Evolutionary conservation across 257 asterid genomes (phyloP).

Genomic region (Coffea eugenioides): DNA sequence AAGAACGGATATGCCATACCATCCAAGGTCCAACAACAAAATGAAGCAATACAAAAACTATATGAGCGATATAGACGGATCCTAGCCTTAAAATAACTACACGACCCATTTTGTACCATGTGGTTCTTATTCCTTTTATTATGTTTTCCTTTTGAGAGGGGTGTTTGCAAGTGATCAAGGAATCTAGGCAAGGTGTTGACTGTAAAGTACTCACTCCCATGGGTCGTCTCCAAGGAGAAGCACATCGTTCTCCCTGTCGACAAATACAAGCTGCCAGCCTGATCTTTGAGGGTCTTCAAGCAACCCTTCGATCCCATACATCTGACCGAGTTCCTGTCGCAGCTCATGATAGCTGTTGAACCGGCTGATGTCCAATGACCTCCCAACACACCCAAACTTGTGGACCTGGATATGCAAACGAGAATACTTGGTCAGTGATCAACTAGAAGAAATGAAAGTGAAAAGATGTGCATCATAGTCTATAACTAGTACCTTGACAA

Average conservation of each 20-base stretch:
- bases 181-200: background rate
- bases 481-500: conserved; percentile 63
- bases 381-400: conserved; percentile 82
- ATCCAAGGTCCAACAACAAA: background rate
- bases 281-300: conserved; percentile 98
- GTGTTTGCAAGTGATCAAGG: background rate
- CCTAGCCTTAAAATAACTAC: background rate
- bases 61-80: background rate
- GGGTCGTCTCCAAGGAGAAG: conserved; percentile 99
- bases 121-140: background rate
- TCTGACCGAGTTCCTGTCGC: conserved; percentile 80
- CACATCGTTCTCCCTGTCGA: conserved; percentile 94
- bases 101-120: background rate
- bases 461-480: background rate
- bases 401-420: conserved; percentile 52
- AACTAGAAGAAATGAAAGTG: background rate
- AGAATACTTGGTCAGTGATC: conserved; percentile 2
- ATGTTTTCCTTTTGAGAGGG: background rate
- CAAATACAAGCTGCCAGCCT: conserved; percentile 99
- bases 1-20: background rate
- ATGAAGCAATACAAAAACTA: background rate
- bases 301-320: conserved; percentile 91
- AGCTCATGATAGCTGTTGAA: conserved; percentile 96
- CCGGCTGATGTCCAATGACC: conserved; percentile 87
- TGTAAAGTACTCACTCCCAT: conserved; percentile 73